Evolutionary conservation across 495 filamentous ascomycete genomes (phyloP), one percentile per base, ranked within the genome.

Genomic region (Daldinia loculata): DNA sequence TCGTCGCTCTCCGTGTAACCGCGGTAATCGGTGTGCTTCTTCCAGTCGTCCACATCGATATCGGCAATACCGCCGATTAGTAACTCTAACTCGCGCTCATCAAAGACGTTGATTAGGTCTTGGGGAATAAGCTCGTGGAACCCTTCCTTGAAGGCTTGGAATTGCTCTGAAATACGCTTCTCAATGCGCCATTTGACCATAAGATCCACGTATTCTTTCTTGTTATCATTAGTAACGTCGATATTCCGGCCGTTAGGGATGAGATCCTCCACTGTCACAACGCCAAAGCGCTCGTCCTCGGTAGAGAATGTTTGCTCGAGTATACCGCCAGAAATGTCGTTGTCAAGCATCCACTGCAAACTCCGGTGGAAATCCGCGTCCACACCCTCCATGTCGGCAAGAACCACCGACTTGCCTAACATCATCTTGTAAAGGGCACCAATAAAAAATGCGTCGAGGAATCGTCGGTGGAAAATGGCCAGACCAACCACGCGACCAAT

Each of bases 341-440:
- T 98, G 76, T 98, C 94, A 87, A 98, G 82, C 81, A 93, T 97
- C 94, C 95, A 99, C 72, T 93, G 90, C 72, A 99, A 80, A 79
- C 92, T 97, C 59, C 94, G 89, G 77, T 99, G 95, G 83, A 98
- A 92, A 78, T 98, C 95, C 52, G 93, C 94, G 79, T 99, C 95
- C 22, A 99, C 95, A 81, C 95, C 95, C 80, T 99, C 95, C 95
- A 99, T 99, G 80, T 99, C 95, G 58, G 91, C 90, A 62, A 99
- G 85, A 48, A 89, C 83, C 27, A 99, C 95, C 75, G 92, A 89
- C 86, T 98, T 99, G 77, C 91, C 89, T 63, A 99, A 83, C 80
- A 99, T 91, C 95, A 99, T 99, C 86, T 99, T 99, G 85, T 99
- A 99, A 75, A 99, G 92, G 38, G 95, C 96, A 55, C 95, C 95